Percentiles rank a stretch among this genome's conserved stretches.
These are phyloP conservation scores for Fusarium redolens DNA, from an alignment of 2,329 filamentous ascomycete species.

Conservation along the genomic window DNA sequence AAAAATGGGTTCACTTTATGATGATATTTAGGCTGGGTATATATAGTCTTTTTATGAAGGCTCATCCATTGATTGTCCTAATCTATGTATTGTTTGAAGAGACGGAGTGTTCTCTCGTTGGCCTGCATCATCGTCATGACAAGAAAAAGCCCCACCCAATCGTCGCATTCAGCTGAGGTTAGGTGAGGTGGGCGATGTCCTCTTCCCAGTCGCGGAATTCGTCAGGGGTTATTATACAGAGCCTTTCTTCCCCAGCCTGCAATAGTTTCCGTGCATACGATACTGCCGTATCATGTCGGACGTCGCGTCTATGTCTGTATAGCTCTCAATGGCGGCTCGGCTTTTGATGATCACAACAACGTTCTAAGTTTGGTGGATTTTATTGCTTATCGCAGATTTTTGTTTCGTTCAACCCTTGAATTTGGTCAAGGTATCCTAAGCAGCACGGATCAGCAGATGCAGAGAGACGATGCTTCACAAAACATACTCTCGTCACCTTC, in stretches of 20 bases:
- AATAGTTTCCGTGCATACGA: neutral
- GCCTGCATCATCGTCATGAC: conserved; percentile 29
- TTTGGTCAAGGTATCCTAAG: conserved; percentile 72
- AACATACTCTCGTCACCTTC: conserved; percentile 78
- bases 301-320: neutral
- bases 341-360: neutral
- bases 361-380: neutral
- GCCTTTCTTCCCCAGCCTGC: neutral
- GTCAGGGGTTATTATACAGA: neutral
- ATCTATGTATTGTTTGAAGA: neutral
- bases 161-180: conserved; percentile 33
- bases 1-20: neutral
- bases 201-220: conserved; percentile 1
- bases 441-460: conserved; percentile 16
- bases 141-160: conserved; percentile 37
- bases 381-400: neutral
- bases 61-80: conserved; percentile 1
- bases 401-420: conserved; percentile 70
- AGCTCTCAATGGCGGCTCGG: conserved; percentile 6
- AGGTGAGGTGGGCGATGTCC: conserved; percentile 21
- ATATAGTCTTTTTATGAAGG: neutral
- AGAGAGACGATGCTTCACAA: neutral
- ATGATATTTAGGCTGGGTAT: neutral
- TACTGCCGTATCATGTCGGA: neutral
- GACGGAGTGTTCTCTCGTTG: conserved; percentile 9